These are phyloP conservation scores for Aspergillus sp. DNA, from an alignment of 2,329 filamentous ascomycete genomes.

Conservation along the genomic window DNA sequence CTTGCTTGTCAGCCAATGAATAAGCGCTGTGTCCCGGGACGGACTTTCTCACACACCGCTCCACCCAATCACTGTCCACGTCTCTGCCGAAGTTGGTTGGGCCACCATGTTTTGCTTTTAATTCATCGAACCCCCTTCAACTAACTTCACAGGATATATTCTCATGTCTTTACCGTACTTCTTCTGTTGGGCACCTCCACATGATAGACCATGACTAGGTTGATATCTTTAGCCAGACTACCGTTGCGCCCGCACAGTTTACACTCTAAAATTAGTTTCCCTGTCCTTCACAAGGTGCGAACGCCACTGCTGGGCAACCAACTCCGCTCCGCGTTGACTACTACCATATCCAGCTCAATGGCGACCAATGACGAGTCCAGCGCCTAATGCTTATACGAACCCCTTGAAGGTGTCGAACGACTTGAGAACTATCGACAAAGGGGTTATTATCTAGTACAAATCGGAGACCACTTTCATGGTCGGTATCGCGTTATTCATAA, in stretches of 20 bases:
- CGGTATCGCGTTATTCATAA: slow-evolving; percentile 42
- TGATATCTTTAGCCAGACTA: background rate
- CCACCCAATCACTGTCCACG: no score
- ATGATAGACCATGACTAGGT: background rate
- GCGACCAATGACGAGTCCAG: slow-evolving; percentile 8
- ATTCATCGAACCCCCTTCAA: background rate
- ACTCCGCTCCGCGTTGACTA: background rate
- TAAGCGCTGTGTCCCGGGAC: no score
- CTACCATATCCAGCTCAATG: slow-evolving; percentile 7
- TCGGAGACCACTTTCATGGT: slow-evolving; percentile 27
- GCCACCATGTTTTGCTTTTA: no score
- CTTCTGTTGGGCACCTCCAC: background rate
- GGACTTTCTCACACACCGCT: no score
- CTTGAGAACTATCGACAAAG: slow-evolving; percentile 22
- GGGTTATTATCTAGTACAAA: slow-evolving; percentile 29
- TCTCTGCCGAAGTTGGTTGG: no score
- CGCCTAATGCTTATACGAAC: slow-evolving; percentile 11
- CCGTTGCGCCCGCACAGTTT: background rate
- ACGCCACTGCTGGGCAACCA: background rate
- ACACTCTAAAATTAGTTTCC: background rate
- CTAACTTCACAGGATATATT: background rate
- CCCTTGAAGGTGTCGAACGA: slow-evolving; percentile 20
- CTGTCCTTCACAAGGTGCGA: background rate
- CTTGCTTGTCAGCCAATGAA: no score
- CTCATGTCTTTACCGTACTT: background rate